A percentile compares a stretch with the other conserved stretches of the same genome.
Evolutionary conservation across 768 basidiomycete species (phyloP).

Genomic region (Cystobasidiopsis lactophilus): DNA sequence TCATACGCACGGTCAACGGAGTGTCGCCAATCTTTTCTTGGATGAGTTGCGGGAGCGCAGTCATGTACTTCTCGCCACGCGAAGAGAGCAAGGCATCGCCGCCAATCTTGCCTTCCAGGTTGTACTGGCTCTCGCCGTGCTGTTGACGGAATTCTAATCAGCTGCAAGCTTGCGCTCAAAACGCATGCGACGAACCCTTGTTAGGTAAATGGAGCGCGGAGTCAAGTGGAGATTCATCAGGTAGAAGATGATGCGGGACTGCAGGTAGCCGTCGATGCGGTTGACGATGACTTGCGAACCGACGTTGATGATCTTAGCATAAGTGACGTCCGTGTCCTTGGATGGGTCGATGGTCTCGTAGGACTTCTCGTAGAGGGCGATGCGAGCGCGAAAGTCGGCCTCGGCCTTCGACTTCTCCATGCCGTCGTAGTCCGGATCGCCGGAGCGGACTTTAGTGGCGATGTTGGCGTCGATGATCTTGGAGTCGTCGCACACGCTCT

Average conservation of each 20-base stretch:
- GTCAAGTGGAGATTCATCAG: conserved; percentile 89
- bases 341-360: conserved; percentile 56
- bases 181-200: conserved; percentile 42
- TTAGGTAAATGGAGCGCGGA: conserved; percentile 87
- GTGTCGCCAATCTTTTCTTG: conserved; percentile 76
- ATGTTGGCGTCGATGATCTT: conserved; percentile 86
- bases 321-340: conserved; percentile 69
- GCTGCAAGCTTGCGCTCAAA: not conserved
- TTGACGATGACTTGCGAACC: conserved; percentile 40
- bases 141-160: conserved; percentile 23
- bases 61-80: conserved; percentile 63
- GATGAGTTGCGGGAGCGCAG: conserved; percentile 65
- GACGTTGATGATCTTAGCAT: conserved; percentile 78
- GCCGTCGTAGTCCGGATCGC: conserved; percentile 93
- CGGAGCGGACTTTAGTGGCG: conserved; percentile 80
- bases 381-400: conserved; percentile 71
- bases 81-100: conserved; percentile 80
- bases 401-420: conserved; percentile 65
- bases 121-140: conserved; percentile 97
- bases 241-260: conserved; percentile 93
- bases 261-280: conserved; percentile 77
- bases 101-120: conserved; percentile 88
- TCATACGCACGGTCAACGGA: conserved; percentile 45
- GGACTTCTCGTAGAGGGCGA: conserved; percentile 76
- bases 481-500: conserved; percentile 85